A percentile compares a stretch with the other conserved stretches of the same genome.
These are phyloP conservation scores for Alternaria tenuissima DNA, from an alignment of 2,329 filamentous ascomycete species.

Conservation along the genomic window DNA sequence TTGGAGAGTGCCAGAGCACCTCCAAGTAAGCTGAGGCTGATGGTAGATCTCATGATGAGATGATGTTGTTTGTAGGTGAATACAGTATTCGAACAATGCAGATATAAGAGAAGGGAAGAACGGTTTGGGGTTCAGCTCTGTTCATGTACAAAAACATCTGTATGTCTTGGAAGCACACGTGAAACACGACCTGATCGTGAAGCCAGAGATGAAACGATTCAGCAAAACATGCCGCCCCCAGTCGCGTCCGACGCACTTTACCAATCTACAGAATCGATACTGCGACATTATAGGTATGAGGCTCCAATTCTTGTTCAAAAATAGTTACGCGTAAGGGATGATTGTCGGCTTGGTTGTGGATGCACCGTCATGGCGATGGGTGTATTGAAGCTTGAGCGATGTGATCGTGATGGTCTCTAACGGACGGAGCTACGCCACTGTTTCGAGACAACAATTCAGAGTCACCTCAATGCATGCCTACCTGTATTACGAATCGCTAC, in stretches of 20 bases:
- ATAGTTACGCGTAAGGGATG: background rate
- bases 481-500: too few species aligned
- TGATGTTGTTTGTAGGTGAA: background rate
- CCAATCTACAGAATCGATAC: background rate
- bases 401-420: too few species aligned
- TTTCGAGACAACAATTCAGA: too few species aligned
- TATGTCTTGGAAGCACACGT: conserved; percentile 9
- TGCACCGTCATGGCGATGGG: background rate
- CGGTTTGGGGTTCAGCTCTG: background rate
- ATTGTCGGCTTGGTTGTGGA: background rate
- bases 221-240: background rate
- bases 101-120: background rate
- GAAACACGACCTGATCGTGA: conserved; percentile 34
- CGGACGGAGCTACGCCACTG: too few species aligned
- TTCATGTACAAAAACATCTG: background rate
- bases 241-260: background rate
- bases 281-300: background rate
- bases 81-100: background rate
- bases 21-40: conserved; percentile 31
- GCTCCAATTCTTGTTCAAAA: background rate
- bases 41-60: conserved; percentile 30
- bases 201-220: conserved; percentile 35
- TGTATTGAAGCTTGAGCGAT: background rate
- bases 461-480: too few species aligned
- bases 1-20: conserved; percentile 32